Conservation (phyloP, 345 rosid species). For the Trapa incisa region DNA sequence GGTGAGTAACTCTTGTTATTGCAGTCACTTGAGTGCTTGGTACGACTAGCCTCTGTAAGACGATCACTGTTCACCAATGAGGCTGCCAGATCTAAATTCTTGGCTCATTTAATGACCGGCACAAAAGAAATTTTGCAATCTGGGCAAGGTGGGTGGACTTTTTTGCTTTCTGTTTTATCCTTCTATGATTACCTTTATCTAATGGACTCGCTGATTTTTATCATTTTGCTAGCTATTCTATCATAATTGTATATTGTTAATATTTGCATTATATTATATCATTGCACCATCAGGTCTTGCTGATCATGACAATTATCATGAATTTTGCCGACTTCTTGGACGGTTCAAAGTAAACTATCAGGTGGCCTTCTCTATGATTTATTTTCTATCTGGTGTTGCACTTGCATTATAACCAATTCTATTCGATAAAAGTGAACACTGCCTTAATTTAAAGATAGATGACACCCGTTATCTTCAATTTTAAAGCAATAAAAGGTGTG, state of each 20-base stretch:
- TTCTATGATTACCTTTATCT: not conserved
- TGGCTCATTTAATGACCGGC: constrained; percentile 94
- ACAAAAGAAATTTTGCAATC: constrained; percentile 91
- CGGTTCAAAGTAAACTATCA: constrained; percentile 91
- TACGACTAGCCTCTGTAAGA: constrained; percentile 87
- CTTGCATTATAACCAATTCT: not conserved
- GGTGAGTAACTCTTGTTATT: not conserved
- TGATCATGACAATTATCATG: constrained; percentile 99
- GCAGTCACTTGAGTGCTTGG: constrained; percentile 98
- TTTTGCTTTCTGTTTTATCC: not conserved
- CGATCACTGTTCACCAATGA: constrained; percentile 88
- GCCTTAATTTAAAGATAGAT: not conserved
- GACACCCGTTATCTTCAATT: not conserved
- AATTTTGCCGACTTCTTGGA: constrained; percentile 95
- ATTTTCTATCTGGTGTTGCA: not conserved
- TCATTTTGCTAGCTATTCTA: not conserved
- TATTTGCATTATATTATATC: not conserved
- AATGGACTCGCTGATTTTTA: not conserved
- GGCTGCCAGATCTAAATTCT: constrained; percentile 68
- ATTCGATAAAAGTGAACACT: not conserved
- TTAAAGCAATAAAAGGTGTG: not conserved
- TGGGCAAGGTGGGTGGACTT: constrained; percentile 48
- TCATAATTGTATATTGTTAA: not conserved
- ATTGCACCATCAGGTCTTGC: constrained; percentile 60
- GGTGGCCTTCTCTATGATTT: constrained; percentile 28